A percentile compares a stretch with the other conserved stretches of the same genome.
phyloP scores from a whole-genome alignment of 768 basidiomycete genomes.

The Trametes cinnabarina region DNA sequence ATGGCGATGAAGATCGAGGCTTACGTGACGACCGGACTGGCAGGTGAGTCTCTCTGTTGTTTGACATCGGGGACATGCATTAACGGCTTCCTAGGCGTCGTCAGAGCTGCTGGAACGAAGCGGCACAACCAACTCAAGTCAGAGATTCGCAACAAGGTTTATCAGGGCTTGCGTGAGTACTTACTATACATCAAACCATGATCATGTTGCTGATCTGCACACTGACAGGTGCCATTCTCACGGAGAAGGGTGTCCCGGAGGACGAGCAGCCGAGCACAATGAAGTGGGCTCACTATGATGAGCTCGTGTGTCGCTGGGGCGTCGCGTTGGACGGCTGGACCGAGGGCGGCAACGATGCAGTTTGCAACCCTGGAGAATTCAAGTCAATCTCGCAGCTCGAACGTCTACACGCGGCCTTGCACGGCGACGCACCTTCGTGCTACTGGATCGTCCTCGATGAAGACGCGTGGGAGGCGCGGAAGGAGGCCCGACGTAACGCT shows the following conservation, averaged over 20 bases:
- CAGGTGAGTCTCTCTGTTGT: neutral
- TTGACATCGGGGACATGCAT: neutral
- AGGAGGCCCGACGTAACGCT: neutral
- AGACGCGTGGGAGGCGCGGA: neutral
- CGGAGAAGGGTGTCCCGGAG: neutral
- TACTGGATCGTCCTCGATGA: neutral
- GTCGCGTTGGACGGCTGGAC: neutral
- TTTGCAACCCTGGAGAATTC: neutral
- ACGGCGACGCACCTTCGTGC: neutral
- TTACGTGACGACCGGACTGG: neutral
- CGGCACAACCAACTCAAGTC: neutral
- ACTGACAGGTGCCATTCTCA: neutral
- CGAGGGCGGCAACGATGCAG: neutral
- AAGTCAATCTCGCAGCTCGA: neutral
- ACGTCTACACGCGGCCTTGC: neutral
- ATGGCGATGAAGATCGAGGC: constrained; percentile 3
- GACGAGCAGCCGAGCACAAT: neutral
- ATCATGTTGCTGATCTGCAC: neutral
- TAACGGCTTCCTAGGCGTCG: neutral
- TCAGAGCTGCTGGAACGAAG: neutral
- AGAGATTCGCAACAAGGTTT: neutral
- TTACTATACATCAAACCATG: neutral
- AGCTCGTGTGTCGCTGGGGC: neutral
- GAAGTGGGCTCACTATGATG: neutral
- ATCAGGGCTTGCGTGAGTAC: neutral